Evolutionary conservation across 345 rosid species (phyloP).

Genomic region (Ailanthus altissimus): DNA sequence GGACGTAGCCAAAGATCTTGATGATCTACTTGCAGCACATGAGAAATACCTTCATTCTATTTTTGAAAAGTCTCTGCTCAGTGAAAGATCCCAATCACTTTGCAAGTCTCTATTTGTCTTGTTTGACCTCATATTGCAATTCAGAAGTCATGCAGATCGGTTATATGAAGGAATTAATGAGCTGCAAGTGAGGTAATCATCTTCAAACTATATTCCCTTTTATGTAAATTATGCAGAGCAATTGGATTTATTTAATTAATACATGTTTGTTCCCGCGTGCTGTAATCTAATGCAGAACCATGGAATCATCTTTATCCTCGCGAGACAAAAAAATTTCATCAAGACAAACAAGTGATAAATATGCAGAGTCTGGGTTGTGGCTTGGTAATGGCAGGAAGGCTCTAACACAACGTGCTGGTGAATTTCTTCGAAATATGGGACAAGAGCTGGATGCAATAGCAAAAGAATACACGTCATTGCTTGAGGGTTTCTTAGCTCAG

Average conservation of each 20-base stretch:
- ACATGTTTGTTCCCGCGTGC: background rate
- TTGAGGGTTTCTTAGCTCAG: constrained; percentile 76
- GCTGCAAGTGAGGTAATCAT: constrained; percentile 76
- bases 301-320: constrained; percentile 53
- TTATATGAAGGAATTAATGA: constrained; percentile 86
- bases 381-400: constrained; percentile 82
- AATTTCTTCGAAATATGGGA: constrained; percentile 79
- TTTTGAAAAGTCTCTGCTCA: constrained; percentile 86
- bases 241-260: background rate
- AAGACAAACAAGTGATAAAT: constrained; percentile 36
- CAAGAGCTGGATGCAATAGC: constrained; percentile 75
- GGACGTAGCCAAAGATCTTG: constrained; percentile 93
- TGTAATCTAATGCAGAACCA: constrained; percentile 46
- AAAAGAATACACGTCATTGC: constrained; percentile 69
- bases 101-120: constrained; percentile 73
- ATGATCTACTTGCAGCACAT: constrained; percentile 94
- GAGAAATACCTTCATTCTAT: constrained; percentile 88
- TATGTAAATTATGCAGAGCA: background rate
- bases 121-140: constrained; percentile 84
- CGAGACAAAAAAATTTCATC: constrained; percentile 46
- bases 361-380: constrained; percentile 66
- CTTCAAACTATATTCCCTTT: background rate
- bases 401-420: constrained; percentile 82
- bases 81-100: constrained; percentile 85
- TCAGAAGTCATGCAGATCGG: constrained; percentile 88